Percentiles rank a stretch among this genome's conserved stretches.
phyloP scores from a whole-genome alignment of 805 yeast genomes.

The Ogataea ramenticola region DNA sequence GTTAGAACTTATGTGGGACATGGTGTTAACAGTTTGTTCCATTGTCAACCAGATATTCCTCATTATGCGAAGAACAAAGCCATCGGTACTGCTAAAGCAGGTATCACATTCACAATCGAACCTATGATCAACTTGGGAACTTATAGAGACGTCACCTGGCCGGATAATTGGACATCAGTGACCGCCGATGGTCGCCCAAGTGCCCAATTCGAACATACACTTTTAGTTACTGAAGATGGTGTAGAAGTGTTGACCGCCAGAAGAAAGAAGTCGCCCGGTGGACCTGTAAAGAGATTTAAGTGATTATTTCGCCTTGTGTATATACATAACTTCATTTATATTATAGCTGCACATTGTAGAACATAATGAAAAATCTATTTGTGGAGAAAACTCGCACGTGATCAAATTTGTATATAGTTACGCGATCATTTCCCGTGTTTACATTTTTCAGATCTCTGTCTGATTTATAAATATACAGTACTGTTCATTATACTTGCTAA shows the following conservation, averaged over 20 bases:
- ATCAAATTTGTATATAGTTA: no score
- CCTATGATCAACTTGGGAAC: constrained; percentile 92
- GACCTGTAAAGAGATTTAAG: constrained; percentile 38
- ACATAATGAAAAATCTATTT: no score
- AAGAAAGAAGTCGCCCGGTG: constrained; percentile 80
- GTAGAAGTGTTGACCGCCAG: constrained; percentile 86
- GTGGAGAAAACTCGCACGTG: no score
- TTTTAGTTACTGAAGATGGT: constrained; percentile 89
- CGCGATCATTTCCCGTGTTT: neutral
- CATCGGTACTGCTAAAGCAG: constrained; percentile 89
- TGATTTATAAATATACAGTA: no score
- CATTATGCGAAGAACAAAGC: constrained; percentile 94
- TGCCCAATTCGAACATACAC: constrained; percentile 94
- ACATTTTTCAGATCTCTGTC: no score
- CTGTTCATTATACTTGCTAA: no score
- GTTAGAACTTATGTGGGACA: constrained; percentile 92
- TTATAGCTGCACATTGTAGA: neutral
- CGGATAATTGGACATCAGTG: constrained; percentile 94
- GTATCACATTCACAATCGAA: constrained; percentile 94
- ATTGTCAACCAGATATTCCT: constrained; percentile 86
- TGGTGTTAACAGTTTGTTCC: constrained; percentile 83
- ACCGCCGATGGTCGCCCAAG: constrained; percentile 85
- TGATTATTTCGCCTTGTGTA: neutral
- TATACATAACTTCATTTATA: neutral
- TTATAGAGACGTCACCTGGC: constrained; percentile 82